phyloP scores from a whole-genome alignment of 2,329 filamentous ascomycete genomes.

The Fusarium subtropicale region DNA sequence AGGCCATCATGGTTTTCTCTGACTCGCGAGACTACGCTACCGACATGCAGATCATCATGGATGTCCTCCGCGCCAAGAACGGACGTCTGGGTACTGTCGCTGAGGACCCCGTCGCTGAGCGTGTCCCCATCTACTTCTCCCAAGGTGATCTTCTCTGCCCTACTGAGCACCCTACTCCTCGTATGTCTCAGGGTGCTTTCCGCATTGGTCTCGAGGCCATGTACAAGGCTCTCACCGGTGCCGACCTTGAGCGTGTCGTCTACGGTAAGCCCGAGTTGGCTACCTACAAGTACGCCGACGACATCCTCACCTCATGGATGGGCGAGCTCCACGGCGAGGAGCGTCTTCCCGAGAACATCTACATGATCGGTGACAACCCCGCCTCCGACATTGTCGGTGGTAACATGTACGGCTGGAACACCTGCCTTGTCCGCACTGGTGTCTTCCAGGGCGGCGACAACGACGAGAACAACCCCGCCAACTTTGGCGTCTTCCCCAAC shows the following conservation, averaged over 20 bases:
- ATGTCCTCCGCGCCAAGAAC: conserved; percentile 80
- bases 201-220: conserved; percentile 80
- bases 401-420: conserved; percentile 87
- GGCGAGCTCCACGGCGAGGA: conserved; percentile 79
- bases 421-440: conserved; percentile 80
- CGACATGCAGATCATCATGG: conserved; percentile 82
- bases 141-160: conserved; percentile 91
- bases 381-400: conserved; percentile 63
- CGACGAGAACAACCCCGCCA: conserved; percentile 80
- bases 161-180: conserved; percentile 80
- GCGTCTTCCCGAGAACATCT: conserved; percentile 74
- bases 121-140: conserved; percentile 81
- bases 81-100: conserved; percentile 77
- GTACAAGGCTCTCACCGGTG: conserved; percentile 75
- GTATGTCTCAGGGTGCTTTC: conserved; percentile 90
- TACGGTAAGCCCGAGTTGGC: conserved; percentile 76
- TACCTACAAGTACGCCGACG: conserved; percentile 78
- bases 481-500: conserved; percentile 80
- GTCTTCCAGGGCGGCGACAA: conserved; percentile 83
- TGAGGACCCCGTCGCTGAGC: conserved; percentile 55
- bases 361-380: conserved; percentile 90
- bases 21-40: conserved; percentile 93
- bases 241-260: conserved; percentile 46
- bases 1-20: conserved; percentile 90
- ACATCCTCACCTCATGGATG: conserved; percentile 77